Evolutionary conservation across 371 early-diverging fungal species (phyloP), one percentile per base, ranked within the genome.

Genomic region (Mucor sp.): DNA sequence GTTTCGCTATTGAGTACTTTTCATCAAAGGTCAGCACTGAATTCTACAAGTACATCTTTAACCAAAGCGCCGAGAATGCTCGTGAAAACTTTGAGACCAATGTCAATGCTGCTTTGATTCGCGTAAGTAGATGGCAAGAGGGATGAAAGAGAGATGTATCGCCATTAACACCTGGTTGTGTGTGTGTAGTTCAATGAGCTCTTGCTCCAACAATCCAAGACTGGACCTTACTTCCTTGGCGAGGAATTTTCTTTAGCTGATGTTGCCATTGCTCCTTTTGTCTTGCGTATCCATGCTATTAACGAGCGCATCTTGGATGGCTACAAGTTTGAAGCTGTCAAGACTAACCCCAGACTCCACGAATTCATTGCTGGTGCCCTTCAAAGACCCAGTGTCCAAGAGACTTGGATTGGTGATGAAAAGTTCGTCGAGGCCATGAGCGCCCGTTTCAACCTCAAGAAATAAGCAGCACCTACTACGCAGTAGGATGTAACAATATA

Each of bases 201-300:
- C 47, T 74, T 87, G 33, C 63, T 65, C 33, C 67, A 71, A 60
- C 86, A 85, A 68, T 72, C 83, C 37, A 28, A 79, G 19, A 73
- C 77, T 0, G 90, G 91, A 0, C 90, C 90, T 17, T 90, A 86
- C 69, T 88, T 88, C 78, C 63, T 85, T 21, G 89, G 89, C 27
- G 66, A 72, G n/a, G 68, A 80, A 32, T 89, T 79, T 48, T 83
- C 86, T 14, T 65, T 86, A 32, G 91, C 89, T 3, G 91, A 91
- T 66, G 66, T 89, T 53, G 78, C 79, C 9, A 62, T 80, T 17
- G 84, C 83, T 4, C 86, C 91, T 33, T 83, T 89, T 66, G 39
- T 77, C 21, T 67, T 63, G 15, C 80, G 86, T 43, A 39, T 85
- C 8, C 23, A 21, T 14, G 66, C 60, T 14, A 28, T 74, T 23